These are phyloP conservation scores for Diplotaxis tenuifolia DNA, from an alignment of 345 rosid species.

Conservation along the genomic window DNA sequence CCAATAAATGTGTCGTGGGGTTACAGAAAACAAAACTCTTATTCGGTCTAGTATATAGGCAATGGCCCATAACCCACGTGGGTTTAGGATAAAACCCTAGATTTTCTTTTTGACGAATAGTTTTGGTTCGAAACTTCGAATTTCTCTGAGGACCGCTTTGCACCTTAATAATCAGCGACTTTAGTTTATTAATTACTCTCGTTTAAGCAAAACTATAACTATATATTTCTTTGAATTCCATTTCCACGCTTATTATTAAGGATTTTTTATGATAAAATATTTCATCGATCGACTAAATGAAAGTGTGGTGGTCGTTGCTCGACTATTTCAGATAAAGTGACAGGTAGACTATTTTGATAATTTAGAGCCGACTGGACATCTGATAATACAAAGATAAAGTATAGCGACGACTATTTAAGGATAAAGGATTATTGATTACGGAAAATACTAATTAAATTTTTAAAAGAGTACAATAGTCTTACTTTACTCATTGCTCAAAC, in stretches of 20 bases:
- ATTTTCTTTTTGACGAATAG: not conserved
- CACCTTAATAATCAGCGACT: not conserved
- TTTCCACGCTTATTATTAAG: not conserved
- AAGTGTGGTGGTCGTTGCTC: not conserved
- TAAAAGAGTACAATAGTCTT: constrained; percentile 14
- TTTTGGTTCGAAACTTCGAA: not conserved
- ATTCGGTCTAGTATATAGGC: constrained; percentile 10
- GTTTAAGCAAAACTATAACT: not conserved
- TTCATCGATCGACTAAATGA: not conserved
- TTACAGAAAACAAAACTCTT: constrained; percentile 24
- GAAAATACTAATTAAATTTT: not conserved
- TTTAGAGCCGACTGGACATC: not conserved
- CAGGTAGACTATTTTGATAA: not conserved
- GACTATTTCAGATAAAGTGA: not conserved
- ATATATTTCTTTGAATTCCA: not conserved
- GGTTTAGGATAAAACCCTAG: constrained; percentile 19
- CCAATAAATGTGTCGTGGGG: constrained; percentile 36
- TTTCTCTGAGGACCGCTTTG: not conserved
- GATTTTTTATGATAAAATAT: not conserved
- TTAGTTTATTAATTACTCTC: not conserved
- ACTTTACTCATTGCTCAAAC: not conserved
- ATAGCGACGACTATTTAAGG: not conserved
- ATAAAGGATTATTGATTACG: constrained; percentile 5
- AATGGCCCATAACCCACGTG: constrained; percentile 41
- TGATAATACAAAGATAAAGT: not conserved